These are phyloP conservation scores for Allantophomopsis cytisporea DNA, from an alignment of 2,329 filamentous ascomycete genomes.

Conservation along the genomic window DNA sequence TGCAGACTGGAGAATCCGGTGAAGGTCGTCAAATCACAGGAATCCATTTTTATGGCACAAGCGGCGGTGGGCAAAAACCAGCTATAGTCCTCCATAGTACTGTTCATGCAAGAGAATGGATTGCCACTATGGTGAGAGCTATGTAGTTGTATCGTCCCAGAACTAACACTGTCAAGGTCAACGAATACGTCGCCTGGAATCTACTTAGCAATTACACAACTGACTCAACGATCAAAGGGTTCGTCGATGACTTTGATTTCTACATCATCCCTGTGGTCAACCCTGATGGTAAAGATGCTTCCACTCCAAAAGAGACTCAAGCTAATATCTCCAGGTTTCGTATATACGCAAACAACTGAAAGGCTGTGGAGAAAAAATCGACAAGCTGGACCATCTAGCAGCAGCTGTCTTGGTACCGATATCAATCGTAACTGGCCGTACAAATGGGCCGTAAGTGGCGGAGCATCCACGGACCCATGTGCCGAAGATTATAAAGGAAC, in stretches of 20 bases:
- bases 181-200: constrained; percentile 37
- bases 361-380: constrained; percentile 52
- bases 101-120: constrained; percentile 48
- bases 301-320: background rate
- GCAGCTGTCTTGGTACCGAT: constrained; percentile 34
- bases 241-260: constrained; percentile 50
- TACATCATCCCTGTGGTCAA: constrained; percentile 52
- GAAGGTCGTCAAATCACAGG: constrained; percentile 28
- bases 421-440: constrained; percentile 45
- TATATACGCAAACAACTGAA: constrained; percentile 39
- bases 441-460: constrained; percentile 31
- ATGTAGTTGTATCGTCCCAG: background rate
- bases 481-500: constrained; percentile 30
- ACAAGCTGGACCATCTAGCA: constrained; percentile 20
- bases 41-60: constrained; percentile 38
- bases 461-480: constrained; percentile 37
- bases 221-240: constrained; percentile 22
- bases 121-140: constrained; percentile 32
- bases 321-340: constrained; percentile 29
- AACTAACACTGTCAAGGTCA: constrained; percentile 2
- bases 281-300: constrained; percentile 34
- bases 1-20: constrained; percentile 31
- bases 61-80: constrained; percentile 28
- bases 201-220: constrained; percentile 31
- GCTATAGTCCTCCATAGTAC: constrained; percentile 42